Evolutionary conservation across 2,329 filamentous ascomycete genomes (phyloP).

Genomic region (Chrysoporthe austroafricana): DNA sequence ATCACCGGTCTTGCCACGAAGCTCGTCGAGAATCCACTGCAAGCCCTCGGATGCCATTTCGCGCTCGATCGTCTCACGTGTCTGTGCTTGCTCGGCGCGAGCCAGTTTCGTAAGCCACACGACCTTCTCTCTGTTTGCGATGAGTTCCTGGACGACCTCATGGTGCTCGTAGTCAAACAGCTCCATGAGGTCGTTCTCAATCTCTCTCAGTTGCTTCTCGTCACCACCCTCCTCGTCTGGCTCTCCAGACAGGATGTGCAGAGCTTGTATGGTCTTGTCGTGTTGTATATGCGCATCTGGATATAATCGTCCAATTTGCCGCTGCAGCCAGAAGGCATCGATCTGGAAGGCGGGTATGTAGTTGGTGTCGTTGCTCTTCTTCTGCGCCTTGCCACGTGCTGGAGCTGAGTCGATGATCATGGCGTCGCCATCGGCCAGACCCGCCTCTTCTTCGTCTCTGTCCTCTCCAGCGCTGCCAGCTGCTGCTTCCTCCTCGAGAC

Average conservation of each 20-base stretch:
- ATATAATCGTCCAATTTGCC: conserved; percentile 87
- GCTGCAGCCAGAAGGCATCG: conserved; percentile 95
- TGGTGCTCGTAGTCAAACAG: conserved; percentile 97
- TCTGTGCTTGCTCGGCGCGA: conserved; percentile 77
- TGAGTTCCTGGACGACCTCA: conserved; percentile 87
- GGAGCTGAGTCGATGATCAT: conserved; percentile 79
- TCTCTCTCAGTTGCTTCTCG: conserved; percentile 84
- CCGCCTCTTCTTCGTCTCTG: conserved; percentile 54
- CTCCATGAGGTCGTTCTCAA: conserved; percentile 98
- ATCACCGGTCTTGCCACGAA: conserved; percentile 72
- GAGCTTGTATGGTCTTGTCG: conserved; percentile 84
- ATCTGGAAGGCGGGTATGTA: conserved; percentile 84
- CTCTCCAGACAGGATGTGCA: conserved; percentile 80
- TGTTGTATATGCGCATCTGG: conserved; percentile 91
- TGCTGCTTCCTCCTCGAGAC: conserved; percentile 54
- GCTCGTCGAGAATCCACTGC: conserved; percentile 83
- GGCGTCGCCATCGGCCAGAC: conserved; percentile 67
- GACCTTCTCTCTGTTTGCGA: conserved; percentile 90
- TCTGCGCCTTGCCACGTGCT: conserved; percentile 50
- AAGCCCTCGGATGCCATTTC: conserved; percentile 92
- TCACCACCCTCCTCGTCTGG: conserved; percentile 72
- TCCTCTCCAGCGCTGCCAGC: conserved; percentile 54
- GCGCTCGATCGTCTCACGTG: conserved; percentile 77
- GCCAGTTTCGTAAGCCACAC: conserved; percentile 93
- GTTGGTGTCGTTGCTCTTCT: conserved; percentile 57